phyloP scores from a whole-genome alignment of 2,329 filamentous ascomycete genomes.

The Ophiognomonia clavigignenti-juglandacearum region DNA sequence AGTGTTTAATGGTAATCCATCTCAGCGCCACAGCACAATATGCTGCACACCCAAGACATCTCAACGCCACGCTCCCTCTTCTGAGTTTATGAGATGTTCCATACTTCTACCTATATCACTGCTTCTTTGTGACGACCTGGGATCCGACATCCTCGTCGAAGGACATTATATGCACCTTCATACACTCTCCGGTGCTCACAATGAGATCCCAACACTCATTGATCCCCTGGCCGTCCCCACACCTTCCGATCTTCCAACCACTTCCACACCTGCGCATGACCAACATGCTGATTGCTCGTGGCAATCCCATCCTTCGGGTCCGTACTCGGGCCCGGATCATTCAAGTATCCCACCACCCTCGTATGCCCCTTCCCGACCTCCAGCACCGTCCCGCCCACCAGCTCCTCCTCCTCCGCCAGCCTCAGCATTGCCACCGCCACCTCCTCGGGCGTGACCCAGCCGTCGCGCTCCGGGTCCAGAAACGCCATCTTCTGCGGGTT shows the following conservation, averaged over 20 bases:
- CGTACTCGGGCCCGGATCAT: conserved; percentile 34
- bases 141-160: no score
- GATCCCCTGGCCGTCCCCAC: conserved; percentile 18
- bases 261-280: conserved; percentile 22
- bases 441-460: conserved; percentile 36
- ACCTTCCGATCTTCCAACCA: conserved; percentile 23
- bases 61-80: no score
- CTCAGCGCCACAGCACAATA: no score
- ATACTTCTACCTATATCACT: no score
- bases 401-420: conserved; percentile 28
- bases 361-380: conserved; percentile 31
- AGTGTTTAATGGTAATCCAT: no score
- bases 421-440: conserved; percentile 40
- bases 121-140: no score
- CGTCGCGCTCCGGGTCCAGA: conserved; percentile 29
- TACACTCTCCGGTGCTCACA: no score
- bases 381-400: conserved; percentile 35
- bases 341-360: conserved; percentile 28
- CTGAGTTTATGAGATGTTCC: no score
- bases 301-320: conserved; percentile 23
- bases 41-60: no score
- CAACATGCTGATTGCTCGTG: conserved; percentile 23
- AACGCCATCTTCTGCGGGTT: conserved; percentile 36
- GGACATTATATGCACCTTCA: no score
- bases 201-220: no score